Base-by-base conservation (phyloP, 1,139 yeast species). In the Yamadazyma trypodendri region DNA sequence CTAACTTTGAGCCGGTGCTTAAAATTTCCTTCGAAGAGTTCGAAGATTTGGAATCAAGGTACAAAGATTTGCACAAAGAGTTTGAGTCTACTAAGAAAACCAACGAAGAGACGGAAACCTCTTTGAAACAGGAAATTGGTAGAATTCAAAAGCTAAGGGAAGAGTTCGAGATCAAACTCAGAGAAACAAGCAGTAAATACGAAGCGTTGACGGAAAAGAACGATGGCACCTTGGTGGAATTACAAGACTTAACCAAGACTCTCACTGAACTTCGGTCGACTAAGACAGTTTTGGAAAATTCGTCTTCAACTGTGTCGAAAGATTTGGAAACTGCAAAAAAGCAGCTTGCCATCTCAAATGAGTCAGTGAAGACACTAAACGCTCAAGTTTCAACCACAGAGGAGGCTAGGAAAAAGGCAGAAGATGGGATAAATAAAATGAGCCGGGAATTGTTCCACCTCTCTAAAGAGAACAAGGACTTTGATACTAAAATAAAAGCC, bases 351-450 rank as follows among this genome's bases (percentile, higher is more conserved):
- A 32, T 48, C 2, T 47, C 62, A 1, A 55, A 50, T 13, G 70
- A 63, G 10, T 46, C 55, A 0, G 37, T 57, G 6, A 61, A 55
- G 34, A 44, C 44, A 2, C 44, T 68, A 21, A 63, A 63, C 38
- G 40, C 39, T 7, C 64, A 62, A 38, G 51, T 68, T 16, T 55
- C 55, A 3, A 41, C 51, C 2, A 48, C 61, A 1, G 71, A 68
- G 41, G 57, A 49, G 24, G 78, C 76, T 8, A 85, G 84, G 50
- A 70, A 72, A 20, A 84, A 79, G 45, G 86, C 92, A 1, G 97
- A 90, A 51, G 82, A 79, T 44, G 97, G 96, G 5, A 83, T 90
- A 40, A 90, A 88, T 55, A 88, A 88, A 50, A 87, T 90, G 96
- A 84, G 84, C 42, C 70, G 92, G 32, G 97, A 89, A 46, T 65